Evolutionary conservation across 306 rosid species (phyloP).

Genomic region (Vachellia pachyceras): DNA sequence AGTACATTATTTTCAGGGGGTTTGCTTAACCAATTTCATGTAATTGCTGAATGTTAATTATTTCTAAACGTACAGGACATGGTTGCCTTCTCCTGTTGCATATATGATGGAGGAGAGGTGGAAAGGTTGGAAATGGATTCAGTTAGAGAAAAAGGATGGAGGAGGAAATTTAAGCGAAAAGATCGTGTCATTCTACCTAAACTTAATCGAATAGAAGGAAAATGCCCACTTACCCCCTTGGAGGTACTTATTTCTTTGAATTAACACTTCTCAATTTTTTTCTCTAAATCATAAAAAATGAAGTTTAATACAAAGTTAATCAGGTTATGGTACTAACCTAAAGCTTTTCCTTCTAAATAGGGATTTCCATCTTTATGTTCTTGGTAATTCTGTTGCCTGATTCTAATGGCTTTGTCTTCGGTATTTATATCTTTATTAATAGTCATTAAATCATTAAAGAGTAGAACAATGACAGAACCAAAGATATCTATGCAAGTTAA

Average conservation of each 20-base stretch:
- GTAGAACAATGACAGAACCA: background rate
- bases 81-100: slow-evolving; percentile 97
- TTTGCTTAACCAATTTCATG: slow-evolving; percentile 15
- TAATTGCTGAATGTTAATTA: slow-evolving; percentile 26
- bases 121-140: slow-evolving; percentile 83
- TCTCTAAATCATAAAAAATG: slow-evolving; percentile 3
- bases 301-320: background rate
- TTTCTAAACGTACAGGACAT: slow-evolving; percentile 70
- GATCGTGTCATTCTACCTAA: slow-evolving; percentile 65
- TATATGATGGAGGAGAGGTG: slow-evolving; percentile 83
- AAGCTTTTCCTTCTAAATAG: background rate
- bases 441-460: background rate
- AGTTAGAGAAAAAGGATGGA: slow-evolving; percentile 88
- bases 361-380: background rate
- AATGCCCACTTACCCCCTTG: slow-evolving; percentile 91
- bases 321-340: background rate
- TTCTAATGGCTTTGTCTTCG: slow-evolving; percentile 7
- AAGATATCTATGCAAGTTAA: background rate
- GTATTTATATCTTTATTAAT: slow-evolving; percentile 17
- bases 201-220: slow-evolving; percentile 82
- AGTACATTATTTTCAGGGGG: slow-evolving; percentile 2
- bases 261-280: background rate
- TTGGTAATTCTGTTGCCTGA: background rate
- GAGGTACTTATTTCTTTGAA: slow-evolving; percentile 59
- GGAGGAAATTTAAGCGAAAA: slow-evolving; percentile 78